Base-by-base conservation (phyloP, 164 flowering plant species). In the Hamamelis virginiana region DNA sequence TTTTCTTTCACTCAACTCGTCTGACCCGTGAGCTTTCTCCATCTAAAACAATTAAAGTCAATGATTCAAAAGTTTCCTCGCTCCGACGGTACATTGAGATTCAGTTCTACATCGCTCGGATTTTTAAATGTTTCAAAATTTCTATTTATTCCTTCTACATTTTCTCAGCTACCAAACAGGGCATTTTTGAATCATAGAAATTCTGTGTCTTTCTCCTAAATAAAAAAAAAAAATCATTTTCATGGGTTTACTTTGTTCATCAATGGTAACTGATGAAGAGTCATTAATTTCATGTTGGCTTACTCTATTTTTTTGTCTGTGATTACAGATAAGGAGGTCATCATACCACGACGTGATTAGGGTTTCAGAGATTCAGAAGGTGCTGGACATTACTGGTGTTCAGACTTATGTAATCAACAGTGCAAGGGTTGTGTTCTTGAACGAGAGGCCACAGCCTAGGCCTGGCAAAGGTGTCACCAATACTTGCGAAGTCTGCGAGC, bases 291-390 rank as follows among this genome's bases (percentile, higher is more conserved):
- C n/a, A n/a, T n/a, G n/a, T n/a, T n/a, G n/a, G n/a, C n/a, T n/a
- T n/a, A n/a, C n/a, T n/a, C n/a, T n/a, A n/a, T n/a, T 10, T 51
- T 16, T 3, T 11, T 28, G 38, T 19, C 4, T 55, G 28, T 26
- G n/a, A n/a, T 28, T 18, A 60, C 89, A 94, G 98, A 94, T 94
- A 74, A 80, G 98, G 80, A 87, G 97, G 74, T 94, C 98, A 4
- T 92, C 97, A 0, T 94, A 94, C 85, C 98, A 94, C 69, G 96
- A 94, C 77, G 98, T 94, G 81, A 87, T 94, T n/a, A 86, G 98
- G 77, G 96, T 91, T 2, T 71, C 78, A 46, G 98, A 94, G 78
- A 90, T 91, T 71, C 98, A 94, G 70, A 94, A 91, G 74, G 82
- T 84, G 0, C 68, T 94, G 75, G 97, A 94, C 85, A 91, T 94